phyloP scores from a whole-genome alignment of 345 rosid species.

The Isatis tinctoria region DNA sequence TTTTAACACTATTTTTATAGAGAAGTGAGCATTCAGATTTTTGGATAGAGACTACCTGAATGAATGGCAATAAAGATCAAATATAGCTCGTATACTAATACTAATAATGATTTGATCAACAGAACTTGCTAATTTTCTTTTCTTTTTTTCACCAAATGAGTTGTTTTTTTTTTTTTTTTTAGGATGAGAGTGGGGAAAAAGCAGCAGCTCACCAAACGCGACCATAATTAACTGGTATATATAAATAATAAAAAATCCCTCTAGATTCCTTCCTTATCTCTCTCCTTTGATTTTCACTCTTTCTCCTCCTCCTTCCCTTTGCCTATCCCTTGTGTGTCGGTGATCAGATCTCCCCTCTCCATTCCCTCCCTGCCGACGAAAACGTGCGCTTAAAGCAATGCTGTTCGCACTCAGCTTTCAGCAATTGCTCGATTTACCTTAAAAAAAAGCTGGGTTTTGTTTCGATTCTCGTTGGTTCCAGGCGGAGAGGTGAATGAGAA shows the following conservation, averaged over 20 bases:
- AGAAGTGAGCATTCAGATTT: neutral
- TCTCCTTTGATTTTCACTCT: conserved; percentile 18
- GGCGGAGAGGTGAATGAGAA: conserved; percentile 44
- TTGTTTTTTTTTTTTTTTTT: neutral
- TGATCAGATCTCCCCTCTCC: conserved; percentile 45
- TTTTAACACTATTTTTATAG: neutral
- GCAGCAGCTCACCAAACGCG: conserved; percentile 27
- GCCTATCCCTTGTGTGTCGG: conserved; percentile 42
- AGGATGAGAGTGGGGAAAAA: neutral
- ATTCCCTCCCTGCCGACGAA: conserved; percentile 14
- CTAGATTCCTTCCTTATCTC: conserved; percentile 43
- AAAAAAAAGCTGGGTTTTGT: conserved; percentile 11
- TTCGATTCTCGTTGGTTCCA: neutral
- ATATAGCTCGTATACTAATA: neutral
- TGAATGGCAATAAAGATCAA: neutral
- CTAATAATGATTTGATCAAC: conserved; percentile 6
- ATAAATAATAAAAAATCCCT: neutral
- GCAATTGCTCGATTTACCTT: conserved; percentile 18
- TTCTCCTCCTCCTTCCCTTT: neutral
- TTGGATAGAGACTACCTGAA: neutral
- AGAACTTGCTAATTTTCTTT: neutral
- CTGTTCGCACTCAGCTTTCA: conserved; percentile 30
- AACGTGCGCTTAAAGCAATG: conserved; percentile 26
- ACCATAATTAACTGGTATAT: neutral
- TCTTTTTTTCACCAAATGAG: neutral